Conservation (phyloP, 352 stramenopile species). For the Elongisporangium undulatum region DNA sequence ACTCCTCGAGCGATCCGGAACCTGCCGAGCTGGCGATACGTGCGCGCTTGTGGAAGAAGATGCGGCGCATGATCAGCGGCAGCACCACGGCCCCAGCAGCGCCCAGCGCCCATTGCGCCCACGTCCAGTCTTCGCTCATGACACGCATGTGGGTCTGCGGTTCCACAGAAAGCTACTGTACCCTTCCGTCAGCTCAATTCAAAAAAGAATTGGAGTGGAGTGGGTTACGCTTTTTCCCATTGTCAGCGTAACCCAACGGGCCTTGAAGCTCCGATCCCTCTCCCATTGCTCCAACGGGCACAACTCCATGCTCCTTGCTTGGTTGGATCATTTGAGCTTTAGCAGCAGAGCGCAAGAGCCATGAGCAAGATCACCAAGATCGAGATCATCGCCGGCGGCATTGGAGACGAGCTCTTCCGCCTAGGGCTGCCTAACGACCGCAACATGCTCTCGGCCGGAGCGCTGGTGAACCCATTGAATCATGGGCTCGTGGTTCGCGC, state of each 20-base stretch:
- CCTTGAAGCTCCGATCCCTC: too few species aligned
- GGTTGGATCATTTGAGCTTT: constrained; percentile 12
- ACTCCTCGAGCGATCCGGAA: constrained; percentile 43
- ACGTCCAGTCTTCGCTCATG: constrained; percentile 20
- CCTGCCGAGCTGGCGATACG: constrained; percentile 26
- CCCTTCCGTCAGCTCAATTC: not conserved
- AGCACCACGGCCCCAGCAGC: constrained; percentile 27
- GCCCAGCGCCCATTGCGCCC: constrained; percentile 29
- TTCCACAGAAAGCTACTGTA: constrained; percentile 1
- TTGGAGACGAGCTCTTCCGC: constrained; percentile 88
- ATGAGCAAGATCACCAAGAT: constrained; percentile 11
- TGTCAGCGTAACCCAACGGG: not conserved
- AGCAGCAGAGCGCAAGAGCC: not conserved
- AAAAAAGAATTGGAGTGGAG: not conserved
- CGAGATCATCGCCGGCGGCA: constrained; percentile 76
- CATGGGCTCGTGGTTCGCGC: constrained; percentile 65
- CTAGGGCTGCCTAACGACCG: constrained; percentile 84
- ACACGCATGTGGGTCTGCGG: not conserved
- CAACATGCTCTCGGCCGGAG: constrained; percentile 87
- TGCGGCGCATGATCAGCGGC: constrained; percentile 47
- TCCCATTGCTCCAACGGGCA: too few species aligned
- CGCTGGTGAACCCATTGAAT: constrained; percentile 60
- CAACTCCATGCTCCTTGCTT: not conserved
- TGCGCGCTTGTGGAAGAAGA: constrained; percentile 37
- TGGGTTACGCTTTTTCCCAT: not conserved